Evolutionary conservation across 495 filamentous ascomycete species (phyloP).

Genomic region (Tuber borchii): DNA sequence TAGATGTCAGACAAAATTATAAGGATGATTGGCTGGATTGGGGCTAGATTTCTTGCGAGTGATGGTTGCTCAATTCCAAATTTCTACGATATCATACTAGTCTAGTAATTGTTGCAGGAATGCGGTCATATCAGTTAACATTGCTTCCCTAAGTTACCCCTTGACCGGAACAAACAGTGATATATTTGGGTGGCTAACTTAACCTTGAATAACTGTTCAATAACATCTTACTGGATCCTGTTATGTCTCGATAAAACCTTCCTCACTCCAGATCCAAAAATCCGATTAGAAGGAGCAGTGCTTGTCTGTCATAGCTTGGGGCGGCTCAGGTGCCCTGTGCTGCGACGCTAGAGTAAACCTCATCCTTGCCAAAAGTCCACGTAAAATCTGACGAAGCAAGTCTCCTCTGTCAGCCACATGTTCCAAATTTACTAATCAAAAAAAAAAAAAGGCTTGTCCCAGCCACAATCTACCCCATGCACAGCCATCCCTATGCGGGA

Average conservation of each 20-base stretch:
- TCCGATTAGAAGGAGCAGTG: not conserved
- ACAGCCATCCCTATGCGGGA: constrained; percentile 4
- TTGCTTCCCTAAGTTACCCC: not conserved
- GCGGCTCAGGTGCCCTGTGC: not conserved
- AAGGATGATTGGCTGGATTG: not conserved
- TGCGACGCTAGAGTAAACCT: not conserved
- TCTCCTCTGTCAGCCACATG: not conserved
- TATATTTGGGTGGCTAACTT: too few species aligned
- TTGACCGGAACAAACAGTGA: too few species aligned
- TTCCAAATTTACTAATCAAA: not conserved
- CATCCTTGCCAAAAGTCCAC: not conserved
- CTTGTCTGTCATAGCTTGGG: not conserved
- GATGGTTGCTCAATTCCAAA: too few species aligned
- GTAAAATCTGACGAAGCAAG: not conserved
- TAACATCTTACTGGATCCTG: not conserved
- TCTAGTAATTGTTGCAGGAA: not conserved
- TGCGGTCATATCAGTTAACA: not conserved
- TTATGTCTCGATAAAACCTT: not conserved
- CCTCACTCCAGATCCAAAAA: not conserved
- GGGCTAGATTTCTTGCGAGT: not conserved
- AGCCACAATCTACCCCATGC: not conserved
- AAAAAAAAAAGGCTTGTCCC: not conserved
- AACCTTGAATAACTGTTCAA: too few species aligned
- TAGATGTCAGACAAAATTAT: not conserved
- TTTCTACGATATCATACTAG: too few species aligned